These are phyloP conservation scores for Calonectria leucothoes DNA, from an alignment of 2,329 filamentous ascomycete species.

Conservation along the genomic window DNA sequence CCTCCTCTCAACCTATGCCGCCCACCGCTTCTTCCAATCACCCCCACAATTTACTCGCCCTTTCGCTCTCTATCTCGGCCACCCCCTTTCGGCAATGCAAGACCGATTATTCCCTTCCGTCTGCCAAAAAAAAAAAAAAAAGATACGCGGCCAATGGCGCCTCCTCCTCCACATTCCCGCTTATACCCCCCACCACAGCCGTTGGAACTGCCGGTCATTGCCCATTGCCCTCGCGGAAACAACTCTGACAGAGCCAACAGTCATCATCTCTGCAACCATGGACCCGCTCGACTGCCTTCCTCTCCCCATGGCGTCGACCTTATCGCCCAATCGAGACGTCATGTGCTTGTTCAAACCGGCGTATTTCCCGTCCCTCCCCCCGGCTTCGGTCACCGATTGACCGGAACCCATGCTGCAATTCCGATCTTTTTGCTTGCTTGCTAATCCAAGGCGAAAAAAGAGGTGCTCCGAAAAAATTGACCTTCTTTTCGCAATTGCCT, in stretches of 20 bases:
- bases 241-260: background rate
- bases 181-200: background rate
- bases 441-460: conserved; percentile 18
- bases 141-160: background rate
- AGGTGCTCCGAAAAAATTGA: background rate
- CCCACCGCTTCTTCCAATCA: background rate
- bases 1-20: background rate
- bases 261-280: background rate
- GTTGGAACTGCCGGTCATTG: conserved; percentile 9
- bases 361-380: background rate
- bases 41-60: background rate
- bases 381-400: conserved; percentile 8
- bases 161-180: background rate
- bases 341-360: background rate
- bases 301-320: background rate
- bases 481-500: background rate
- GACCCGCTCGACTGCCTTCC: background rate
- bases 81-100: background rate
- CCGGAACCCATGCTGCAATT: conserved; percentile 21
- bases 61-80: background rate
- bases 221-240: background rate
- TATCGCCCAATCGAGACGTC: background rate
- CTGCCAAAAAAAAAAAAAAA: background rate
- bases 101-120: background rate
- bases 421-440: conserved; percentile 27